Evolutionary conservation across 371 early-diverging fungal species (phyloP), one percentile per base, ranked within the genome.

Genomic region (Capillidium heterosporum): DNA sequence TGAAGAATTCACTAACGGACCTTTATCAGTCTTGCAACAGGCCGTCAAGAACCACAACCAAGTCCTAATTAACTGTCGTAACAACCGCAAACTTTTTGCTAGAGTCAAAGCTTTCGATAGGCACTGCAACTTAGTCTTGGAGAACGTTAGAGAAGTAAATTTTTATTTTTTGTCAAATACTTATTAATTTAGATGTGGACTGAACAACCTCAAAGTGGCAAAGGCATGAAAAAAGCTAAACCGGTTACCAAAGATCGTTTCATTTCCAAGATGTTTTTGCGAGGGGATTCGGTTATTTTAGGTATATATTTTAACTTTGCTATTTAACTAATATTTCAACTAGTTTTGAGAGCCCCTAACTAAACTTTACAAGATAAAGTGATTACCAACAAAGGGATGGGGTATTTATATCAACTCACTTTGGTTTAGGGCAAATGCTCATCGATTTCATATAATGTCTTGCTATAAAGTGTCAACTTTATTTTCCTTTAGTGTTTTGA

Each of bases 21-120:
- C 98, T 32, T 80, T 97, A 49, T 95, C 96, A 4, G 85, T 97
- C 19, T 75, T 97, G 47, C 90, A 89, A 41, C 85, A 84, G 71
- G 89, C 96, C 2, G 95, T 95, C 56, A 89, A 85, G 70, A 91
- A 89, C 75, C 87, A 89, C 76, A 87, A 88, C 48, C 95, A 95
- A 73, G 80, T 97, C 46, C 78, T 97, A 60, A 85, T 97, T 68
- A 89, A 81, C 65, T 89, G 87, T 67, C 78, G 98, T 67, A 97
- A 97, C 73, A 96, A 96, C 75, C 82, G 89, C 67, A 95, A 96
- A 70, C 75, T 97, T 57, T 72, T 97, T 24, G 98, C 92, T 26
- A 81, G 95, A 60, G 92, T 97, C 54, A 97, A 97, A 73, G 98
- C 97, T 44, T 97, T 97, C 65, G 97, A 96, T 74, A 82, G 97